Evolutionary conservation across 257 asterid genomes (phyloP), one percentile per base, ranked within the genome.

Genomic region (Craterostigma plantagineum): DNA sequence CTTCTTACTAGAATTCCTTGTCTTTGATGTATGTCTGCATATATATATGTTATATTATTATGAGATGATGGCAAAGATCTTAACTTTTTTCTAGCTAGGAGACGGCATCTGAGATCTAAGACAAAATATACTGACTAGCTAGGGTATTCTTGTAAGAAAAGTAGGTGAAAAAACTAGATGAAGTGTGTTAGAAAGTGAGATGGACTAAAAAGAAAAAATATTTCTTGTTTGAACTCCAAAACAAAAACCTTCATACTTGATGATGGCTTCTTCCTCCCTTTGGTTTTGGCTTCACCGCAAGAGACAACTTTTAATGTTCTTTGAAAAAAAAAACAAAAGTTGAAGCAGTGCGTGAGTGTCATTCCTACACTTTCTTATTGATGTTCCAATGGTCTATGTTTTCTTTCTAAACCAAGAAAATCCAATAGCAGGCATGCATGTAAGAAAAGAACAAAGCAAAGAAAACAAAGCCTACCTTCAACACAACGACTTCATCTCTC

Each of bases 281-380:
- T 42, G 42, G 10, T 63, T 70, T 77, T 80, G 90, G 94, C 77
- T 57, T 75, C 94, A 80, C 51, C 92, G 65, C 60, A 75, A 45
- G 60, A 68, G 92, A 85, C 94, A 85, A 72, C 57, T 52, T 54
- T 17, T 11, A 9, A 59, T 61, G 39, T 6, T 53, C 46, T 65
- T 61, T 57, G 45, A 56, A 47, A 18, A 57, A 54, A 64, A 38
- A 8, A 10, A 13, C 56, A 40, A 16, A 34, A 45, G 34, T 33
- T 1, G 23, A 50, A 35, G 11, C 51, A 34, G 56, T 54, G 27
- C 54, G n/a, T n/a, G n/a, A n/a, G n/a, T n/a, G n/a, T n/a, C 27
- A 49, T 16, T 17, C 27, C 51, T 41, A 54, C 45, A 57, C 56
- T 42, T 51, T 54, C 65, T 55, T 52, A 56, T 60, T 63, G 38